Evolutionary conservation across 2,329 filamentous ascomycete genomes (phyloP).

Genomic region (Dothidotthia symphoricarpi): DNA sequence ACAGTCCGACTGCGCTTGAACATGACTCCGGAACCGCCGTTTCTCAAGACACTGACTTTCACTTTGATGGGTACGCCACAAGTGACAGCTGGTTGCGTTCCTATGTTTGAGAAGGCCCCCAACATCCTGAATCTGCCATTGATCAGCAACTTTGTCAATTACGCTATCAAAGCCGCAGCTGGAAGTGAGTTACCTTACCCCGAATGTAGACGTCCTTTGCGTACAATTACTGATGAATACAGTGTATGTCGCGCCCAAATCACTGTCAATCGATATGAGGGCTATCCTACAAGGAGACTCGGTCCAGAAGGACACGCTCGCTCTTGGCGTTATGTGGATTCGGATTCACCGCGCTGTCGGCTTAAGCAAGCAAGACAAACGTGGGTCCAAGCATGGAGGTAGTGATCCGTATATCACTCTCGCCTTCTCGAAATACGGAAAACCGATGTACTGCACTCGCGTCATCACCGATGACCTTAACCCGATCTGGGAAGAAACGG

Average conservation of each 20-base stretch:
- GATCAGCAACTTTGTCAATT: conserved; percentile 96
- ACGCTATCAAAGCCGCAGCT: conserved; percentile 81
- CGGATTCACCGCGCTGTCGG: conserved; percentile 84
- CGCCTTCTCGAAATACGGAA: conserved; percentile 92
- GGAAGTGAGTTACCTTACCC: conserved; percentile 44
- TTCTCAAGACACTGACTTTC: conserved; percentile 86
- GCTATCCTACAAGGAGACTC: conserved; percentile 90
- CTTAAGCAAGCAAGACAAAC: conserved; percentile 85
- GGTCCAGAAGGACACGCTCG: conserved; percentile 83
- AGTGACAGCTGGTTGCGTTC: conserved; percentile 83
- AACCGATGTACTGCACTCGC: conserved; percentile 95
- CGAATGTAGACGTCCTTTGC: too few relatives aligned
- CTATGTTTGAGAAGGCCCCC: conserved; percentile 85
- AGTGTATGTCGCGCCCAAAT: conserved; percentile 91
- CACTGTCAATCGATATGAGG: conserved; percentile 84
- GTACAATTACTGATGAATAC: conserved; percentile 30
- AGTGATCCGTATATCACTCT: conserved; percentile 95
- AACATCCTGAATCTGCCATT: conserved; percentile 89
- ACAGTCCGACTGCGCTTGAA: conserved; percentile 81
- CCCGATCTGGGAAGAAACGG: conserved; percentile 85
- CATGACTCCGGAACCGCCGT: conserved; percentile 86
- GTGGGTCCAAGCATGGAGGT: conserved; percentile 79
- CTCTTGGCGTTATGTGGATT: conserved; percentile 87
- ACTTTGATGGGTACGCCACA: conserved; percentile 93
- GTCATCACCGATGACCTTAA: conserved; percentile 95